These are phyloP conservation scores for Pisolithus marmoratus DNA, from an alignment of 768 basidiomycete genomes.

Conservation along the genomic window DNA sequence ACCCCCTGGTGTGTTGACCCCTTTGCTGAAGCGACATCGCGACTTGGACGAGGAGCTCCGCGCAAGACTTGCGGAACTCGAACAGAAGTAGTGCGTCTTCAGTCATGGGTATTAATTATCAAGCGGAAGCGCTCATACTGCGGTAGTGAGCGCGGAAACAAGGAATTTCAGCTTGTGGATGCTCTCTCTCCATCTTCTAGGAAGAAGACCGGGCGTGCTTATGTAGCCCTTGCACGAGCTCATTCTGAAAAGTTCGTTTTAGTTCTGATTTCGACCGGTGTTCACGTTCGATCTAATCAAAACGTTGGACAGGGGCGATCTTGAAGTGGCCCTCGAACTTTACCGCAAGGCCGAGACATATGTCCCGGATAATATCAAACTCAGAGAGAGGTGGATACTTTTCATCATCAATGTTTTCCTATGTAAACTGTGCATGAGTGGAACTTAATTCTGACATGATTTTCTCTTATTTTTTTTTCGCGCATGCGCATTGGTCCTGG, in stretches of 20 bases:
- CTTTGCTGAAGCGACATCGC: conserved; percentile 56
- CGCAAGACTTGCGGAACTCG: conserved; percentile 59
- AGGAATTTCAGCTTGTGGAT: conserved; percentile 56
- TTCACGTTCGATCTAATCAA: not conserved
- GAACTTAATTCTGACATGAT: conserved; percentile 38
- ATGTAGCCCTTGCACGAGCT: conserved; percentile 76
- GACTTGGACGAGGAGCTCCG: conserved; percentile 68
- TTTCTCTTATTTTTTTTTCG: conserved; percentile 23
- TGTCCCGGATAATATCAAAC: conserved; percentile 80
- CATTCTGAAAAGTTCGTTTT: conserved; percentile 70
- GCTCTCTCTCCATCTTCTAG: conserved; percentile 66
- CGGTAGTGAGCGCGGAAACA: conserved; percentile 52
- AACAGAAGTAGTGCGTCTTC: conserved; percentile 63
- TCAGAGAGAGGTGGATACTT: conserved; percentile 84
- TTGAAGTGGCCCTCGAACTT: conserved; percentile 73
- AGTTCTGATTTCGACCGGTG: not conserved
- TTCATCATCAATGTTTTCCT: conserved; percentile 63
- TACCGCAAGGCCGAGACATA: conserved; percentile 79
- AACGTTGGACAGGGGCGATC: conserved; percentile 53
- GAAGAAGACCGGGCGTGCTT: conserved; percentile 79
- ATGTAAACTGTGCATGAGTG: conserved; percentile 41
- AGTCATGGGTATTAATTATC: conserved; percentile 12
- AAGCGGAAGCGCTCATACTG: too few species aligned
- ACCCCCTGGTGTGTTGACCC: conserved; percentile 45
- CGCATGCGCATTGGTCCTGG: conserved; percentile 1